Conservation (phyloP, 2,329 filamentous ascomycete species). For the Curvularia hawaiiensis region DNA sequence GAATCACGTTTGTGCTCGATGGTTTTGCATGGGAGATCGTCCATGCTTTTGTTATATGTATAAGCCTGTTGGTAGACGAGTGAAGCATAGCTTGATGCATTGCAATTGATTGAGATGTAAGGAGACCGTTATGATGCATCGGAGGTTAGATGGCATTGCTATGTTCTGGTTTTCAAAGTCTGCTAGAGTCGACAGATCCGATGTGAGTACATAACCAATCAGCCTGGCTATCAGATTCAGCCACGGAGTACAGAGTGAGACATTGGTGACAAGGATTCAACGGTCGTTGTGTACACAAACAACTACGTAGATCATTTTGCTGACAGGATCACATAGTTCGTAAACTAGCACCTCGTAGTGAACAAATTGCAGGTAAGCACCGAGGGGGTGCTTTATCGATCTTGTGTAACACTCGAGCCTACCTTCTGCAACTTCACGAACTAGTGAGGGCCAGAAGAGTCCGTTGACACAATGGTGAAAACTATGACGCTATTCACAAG, state of each 20-base stretch:
- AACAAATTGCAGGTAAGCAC: neutral
- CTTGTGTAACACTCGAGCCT: neutral
- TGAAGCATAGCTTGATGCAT: neutral
- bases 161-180: neutral
- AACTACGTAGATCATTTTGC: neutral
- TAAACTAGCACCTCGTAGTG: neutral
- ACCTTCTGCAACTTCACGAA: neutral
- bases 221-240: neutral
- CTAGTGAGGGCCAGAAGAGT: neutral
- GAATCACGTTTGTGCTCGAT: no score
- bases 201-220: neutral
- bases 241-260: neutral
- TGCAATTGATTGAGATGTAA: neutral
- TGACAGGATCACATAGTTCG: neutral
- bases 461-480: neutral
- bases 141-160: neutral
- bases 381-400: neutral
- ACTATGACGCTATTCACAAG: neutral
- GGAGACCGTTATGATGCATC: neutral
- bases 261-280: neutral
- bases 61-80: neutral
- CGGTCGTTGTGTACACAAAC: neutral
- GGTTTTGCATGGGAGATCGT: neutral
- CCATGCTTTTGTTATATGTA: neutral
- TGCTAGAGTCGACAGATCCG: neutral